A percentile compares a stretch with the other conserved stretches of the same genome.
Conservation (phyloP, 768 basidiomycete genomes). For the Collybiopsis confluens region DNA sequence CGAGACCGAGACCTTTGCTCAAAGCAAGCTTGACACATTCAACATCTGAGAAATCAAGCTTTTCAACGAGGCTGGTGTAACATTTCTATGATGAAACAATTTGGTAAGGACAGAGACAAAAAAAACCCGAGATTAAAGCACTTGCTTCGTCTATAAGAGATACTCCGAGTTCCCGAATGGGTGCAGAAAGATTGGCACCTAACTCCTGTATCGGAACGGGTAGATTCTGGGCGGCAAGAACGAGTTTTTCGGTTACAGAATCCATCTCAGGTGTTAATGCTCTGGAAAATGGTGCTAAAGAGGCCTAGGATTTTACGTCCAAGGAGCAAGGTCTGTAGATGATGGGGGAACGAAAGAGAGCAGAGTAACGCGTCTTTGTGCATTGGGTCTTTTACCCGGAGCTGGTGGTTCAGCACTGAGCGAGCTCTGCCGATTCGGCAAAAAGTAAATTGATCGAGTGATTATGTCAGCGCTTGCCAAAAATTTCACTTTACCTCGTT, state of each 20-base stretch:
- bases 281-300: too few relatives aligned
- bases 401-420: too few relatives aligned
- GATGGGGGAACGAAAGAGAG: too few relatives aligned
- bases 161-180: constrained; percentile 76
- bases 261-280: background rate
- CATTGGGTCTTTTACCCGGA: too few relatives aligned
- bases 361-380: too few relatives aligned
- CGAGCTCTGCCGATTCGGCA: too few relatives aligned
- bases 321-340: too few relatives aligned
- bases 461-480: too few relatives aligned
- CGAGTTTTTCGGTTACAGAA: background rate
- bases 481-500: too few relatives aligned
- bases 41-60: constrained; percentile 71
- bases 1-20: constrained; percentile 90
- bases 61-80: constrained; percentile 85
- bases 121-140: background rate
- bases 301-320: too few relatives aligned
- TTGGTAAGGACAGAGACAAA: constrained; percentile 1
- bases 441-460: too few relatives aligned
- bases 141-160: constrained; percentile 78
- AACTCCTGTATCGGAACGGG: constrained; percentile 83
- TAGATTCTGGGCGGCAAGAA: constrained; percentile 39
- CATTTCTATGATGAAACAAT: constrained; percentile 59
- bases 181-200: constrained; percentile 72
- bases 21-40: constrained; percentile 88